Base-by-base conservation (phyloP, 73 alveolate species). In the Paramecium bursaria region DNA sequence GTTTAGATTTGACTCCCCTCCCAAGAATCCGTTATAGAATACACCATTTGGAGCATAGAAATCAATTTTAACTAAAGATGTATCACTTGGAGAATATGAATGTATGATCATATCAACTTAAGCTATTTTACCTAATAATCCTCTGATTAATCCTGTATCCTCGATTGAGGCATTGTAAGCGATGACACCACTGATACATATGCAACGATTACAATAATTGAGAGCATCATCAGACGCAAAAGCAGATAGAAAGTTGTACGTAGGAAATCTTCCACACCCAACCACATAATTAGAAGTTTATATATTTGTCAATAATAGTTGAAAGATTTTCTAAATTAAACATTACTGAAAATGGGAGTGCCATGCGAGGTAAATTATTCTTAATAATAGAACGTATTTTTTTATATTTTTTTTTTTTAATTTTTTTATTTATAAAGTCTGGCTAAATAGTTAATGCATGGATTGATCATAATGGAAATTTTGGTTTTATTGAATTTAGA, bases 401-500 rank as follows among this genome's bases (percentile, higher is more conserved):
- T 13, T 53, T 53, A 17, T 13, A 27, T 6, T 17, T 4, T 27
- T 19, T 53, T 27, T 27, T 27, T 53, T 53, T 53, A 53, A 15
- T 21, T 21, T 53, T 15, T 53, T 10, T 3, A 9, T 21, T 27
- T 17, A 27, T 27, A 91, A 90, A 93, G 80, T 94, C 97, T 53
- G 91, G 87, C 79, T 98, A 93, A 82, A 94, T 95, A 75, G 95
- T 57, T 75, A 91, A 86, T 22, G 87, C 90, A 22, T 93, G 98
- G 98, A 90, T 93, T 10, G 87, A 93, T 21, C 52, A 94, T 2
- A 92, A 93, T 48, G 91, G 94, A 13, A 87, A 75, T 88, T 96
- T 93, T 93, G 98, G 97, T 15, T 96, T 96, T 87, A 93, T 93
- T 23, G 99, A 96, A 74, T 96, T 96, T 74, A 79, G 99, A 79